Base-by-base conservation (phyloP, 1,284 basidiomycete genomes). In the Ustilago sp. region DNA sequence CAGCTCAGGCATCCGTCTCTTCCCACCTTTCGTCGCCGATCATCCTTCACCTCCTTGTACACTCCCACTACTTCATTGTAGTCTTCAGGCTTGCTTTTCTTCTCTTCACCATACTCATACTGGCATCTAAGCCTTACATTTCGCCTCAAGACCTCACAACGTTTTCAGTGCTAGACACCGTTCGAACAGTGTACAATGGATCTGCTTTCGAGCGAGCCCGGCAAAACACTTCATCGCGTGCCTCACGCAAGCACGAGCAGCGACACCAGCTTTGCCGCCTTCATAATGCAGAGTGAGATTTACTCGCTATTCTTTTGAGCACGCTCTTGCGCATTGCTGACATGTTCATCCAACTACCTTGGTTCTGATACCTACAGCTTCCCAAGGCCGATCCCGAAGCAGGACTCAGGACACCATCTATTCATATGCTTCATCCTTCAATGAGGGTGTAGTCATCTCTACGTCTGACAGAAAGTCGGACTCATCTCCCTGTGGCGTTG, bases 361-460 rank as follows among this genome's bases (percentile, higher is more conserved):
- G 34, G 23, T n/a, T 13, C 31, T 45, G 23, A 28, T 28, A 3
- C 35, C 15, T 45, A 31, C 17, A 57, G 55, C 15, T 31, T 43
- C 35, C 8, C 23, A 51, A n/a, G 35, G 41, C 6, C 5, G 13
- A 17, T 4, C 28, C n/a, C 15, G 15, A 28, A 19, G 38, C 28
- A 47, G 19, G 4, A 61, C 51, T 15, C 35, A 61, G 41, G 59
- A 61, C 15, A 61, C 59, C 2, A 34, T 53, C 32, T 61, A 45
- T 39, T 61, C 59, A 28, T 47, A 19, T 31, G 59, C 51, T 6
- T 61, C 59, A 23, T 54, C 59, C 13, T 53, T 36, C n/a, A 53
- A 8, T 31, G 51, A 53, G 13, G 38, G 17, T 4, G 23, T 0
- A 5, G 32, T n/a, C n/a, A 12, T 1, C 4, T 31, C 15, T 28